Percentiles rank a stretch among this genome's conserved stretches.
Evolutionary conservation across 495 filamentous ascomycete genomes (phyloP).

Genomic region (Trichoderma reesei): DNA sequence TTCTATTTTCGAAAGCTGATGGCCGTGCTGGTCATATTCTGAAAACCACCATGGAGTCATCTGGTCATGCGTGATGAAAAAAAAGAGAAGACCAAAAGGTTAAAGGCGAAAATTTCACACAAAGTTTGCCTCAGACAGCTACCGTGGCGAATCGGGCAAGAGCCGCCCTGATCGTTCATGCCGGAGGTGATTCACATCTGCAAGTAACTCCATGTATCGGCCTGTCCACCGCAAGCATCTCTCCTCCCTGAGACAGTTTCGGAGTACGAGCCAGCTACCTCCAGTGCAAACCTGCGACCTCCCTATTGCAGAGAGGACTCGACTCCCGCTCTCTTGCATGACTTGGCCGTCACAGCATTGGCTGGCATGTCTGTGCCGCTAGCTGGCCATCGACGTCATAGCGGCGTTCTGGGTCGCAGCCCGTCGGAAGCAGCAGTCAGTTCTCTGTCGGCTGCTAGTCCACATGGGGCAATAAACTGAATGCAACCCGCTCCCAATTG

Average conservation of each 20-base stretch:
- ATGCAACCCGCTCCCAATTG: not conserved
- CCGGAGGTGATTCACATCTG: not conserved
- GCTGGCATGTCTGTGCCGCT: conserved; percentile 2
- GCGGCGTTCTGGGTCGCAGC: not conserved
- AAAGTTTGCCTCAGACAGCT: not conserved
- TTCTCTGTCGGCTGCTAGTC: not conserved
- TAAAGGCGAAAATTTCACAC: too few species aligned
- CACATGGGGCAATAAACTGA: not conserved
- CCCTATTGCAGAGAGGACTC: too few species aligned
- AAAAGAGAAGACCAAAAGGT: too few species aligned
- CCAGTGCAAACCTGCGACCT: too few species aligned
- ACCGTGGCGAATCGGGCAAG: not conserved
- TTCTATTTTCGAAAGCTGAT: conserved; percentile 8
- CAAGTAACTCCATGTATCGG: not conserved
- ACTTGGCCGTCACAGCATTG: not conserved
- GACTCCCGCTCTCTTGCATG: not conserved
- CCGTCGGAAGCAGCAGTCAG: not conserved
- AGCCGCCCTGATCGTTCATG: not conserved
- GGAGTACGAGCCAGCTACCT: too few species aligned
- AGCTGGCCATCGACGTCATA: conserved; percentile 2
- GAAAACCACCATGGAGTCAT: not conserved
- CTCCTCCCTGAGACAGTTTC: too few species aligned
- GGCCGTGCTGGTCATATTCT: not conserved
- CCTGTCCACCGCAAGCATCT: not conserved
- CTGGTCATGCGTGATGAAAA: conserved; percentile 3